phyloP scores from a whole-genome alignment of 2,329 filamentous ascomycete genomes.

The Aureobasidium sp. region DNA sequence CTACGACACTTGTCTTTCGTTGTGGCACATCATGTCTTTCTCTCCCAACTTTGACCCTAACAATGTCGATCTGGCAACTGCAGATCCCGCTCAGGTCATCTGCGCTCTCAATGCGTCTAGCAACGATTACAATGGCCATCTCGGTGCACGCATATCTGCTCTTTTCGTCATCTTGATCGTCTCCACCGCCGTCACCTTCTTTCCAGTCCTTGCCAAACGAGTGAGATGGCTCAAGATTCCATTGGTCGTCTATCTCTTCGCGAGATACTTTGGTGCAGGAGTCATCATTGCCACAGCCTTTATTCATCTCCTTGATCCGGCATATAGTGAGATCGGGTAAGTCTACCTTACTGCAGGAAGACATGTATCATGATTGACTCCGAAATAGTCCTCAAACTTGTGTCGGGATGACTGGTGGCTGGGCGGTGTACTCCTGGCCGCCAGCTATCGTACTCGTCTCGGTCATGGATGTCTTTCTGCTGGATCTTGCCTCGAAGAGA shows the following conservation, averaged over 20 bases:
- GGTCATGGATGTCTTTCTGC: constrained; percentile 55
- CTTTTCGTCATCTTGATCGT: no score
- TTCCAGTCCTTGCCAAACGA: no score
- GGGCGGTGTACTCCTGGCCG: constrained; percentile 59
- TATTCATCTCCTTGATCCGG: constrained; percentile 22
- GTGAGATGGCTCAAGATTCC: not conserved
- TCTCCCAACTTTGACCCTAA: no score
- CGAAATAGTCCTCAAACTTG: constrained; percentile 35
- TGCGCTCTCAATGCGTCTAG: no score
- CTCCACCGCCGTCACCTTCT: no score
- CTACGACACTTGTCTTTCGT: no score
- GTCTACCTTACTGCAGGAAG: not conserved
- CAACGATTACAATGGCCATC: no score
- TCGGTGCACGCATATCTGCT: no score
- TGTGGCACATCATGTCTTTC: no score
- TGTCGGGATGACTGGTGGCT: constrained; percentile 60
- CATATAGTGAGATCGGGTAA: constrained; percentile 37
- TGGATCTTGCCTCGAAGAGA: constrained; percentile 57
- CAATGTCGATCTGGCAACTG: no score
- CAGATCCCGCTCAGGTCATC: no score
- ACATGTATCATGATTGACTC: not conserved
- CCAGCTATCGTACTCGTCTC: constrained; percentile 57
- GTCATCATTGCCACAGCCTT: constrained; percentile 95
- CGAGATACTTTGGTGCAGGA: constrained; percentile 93
- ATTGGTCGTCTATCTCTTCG: constrained; percentile 75